Evolutionary conservation across 2,329 filamentous ascomycete genomes (phyloP), one percentile per base, ranked within the genome.

Genomic region (Sclerotinia trifoliorum): DNA sequence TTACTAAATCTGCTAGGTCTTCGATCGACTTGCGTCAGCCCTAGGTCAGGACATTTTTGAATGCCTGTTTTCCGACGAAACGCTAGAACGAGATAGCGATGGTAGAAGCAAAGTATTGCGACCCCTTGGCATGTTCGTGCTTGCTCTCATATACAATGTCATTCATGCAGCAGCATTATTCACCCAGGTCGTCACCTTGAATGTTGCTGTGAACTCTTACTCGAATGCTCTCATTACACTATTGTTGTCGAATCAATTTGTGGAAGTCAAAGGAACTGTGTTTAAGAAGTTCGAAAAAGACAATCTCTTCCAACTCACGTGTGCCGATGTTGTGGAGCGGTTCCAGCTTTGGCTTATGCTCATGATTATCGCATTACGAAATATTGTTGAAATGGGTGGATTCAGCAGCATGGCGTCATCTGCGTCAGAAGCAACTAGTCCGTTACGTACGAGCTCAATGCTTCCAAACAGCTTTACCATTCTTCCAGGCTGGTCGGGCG

Each of bases 271-370:
- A 77, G 92, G 92, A 70, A 96, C 94, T 0, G 96, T 99, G 0
- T 99, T 99, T 83, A 98, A 99, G 81, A 95, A 94, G 70, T 96
- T 98, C 71, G 95, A 99, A 75, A 98, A 97, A 78, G 95, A 99
- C 77, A 98, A 97, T 73, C 82, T 97, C 0, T 99, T 99, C 77
- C 95, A 99, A 78, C 84, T 99, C 19, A 96, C 94, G 0, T 99
- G 95, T 73, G 94, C 95, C 5, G 95, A 99, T 77, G 90, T 99
- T 46, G 95, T 99, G 1, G 95, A 99, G 80, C 88, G 95, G 1
- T 99, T 99, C 75, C 95, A 99, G 76, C 86, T 99, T 1, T 98
- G 94, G 93, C 87, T 99, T 58, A 98, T 99, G 90, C 85, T 99
- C 1, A 85, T 95, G 71, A 97, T 99, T 76, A 98, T 99, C 70